Base-by-base conservation (phyloP, 1,139 yeast genomes). In the Candida buenavistaensis region DNA sequence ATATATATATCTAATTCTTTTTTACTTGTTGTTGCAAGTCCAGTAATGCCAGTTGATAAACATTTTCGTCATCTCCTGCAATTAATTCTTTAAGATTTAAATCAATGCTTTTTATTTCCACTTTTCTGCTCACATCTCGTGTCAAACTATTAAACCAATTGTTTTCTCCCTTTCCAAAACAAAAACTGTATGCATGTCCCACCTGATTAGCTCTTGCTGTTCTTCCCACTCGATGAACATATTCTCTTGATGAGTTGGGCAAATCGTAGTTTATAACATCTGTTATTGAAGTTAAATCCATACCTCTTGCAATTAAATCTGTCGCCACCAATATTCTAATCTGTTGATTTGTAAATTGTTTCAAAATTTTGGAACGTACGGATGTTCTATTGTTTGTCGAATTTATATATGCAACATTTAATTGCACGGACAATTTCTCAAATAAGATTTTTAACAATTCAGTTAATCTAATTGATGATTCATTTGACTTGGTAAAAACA, bases 211-310 rank as follows among this genome's bases (percentile, higher is more conserved):
- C 98, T 61, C 98, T 79, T 1, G 97, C 97, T 0, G 97, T 90
- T 66, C 98, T 80, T 28, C 98, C 98, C 23, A 90, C 92, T 47
- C 98, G 75, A 58, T 92, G 99, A 21, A 92, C 87, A 50, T 92
- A 94, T 51, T 92, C 98, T 45, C 94, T 81, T 1, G 92, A 75
- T 0, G 96, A 85, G 30, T 80, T 75, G 6, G 98, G 98, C 38
- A 89, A 63, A 50, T 94, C 98, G 55, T 92, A 92, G 57, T 92
- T 94, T 36, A 92, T 62, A 10, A 92, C 97, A 42, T 80, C 78
- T 20, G 80, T 72, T 33, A 94, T 79, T 6, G 80, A 71, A 7
- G 74, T 64, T 32, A 94, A 73, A 62, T 92, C 96, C 27, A 92
- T 78, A 64, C 99, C 99, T 61, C 99, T 80, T 12, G 97, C 87